Conservation (phyloP, 345 rosid species). For the Eucalyptus erythrocorys region DNA sequence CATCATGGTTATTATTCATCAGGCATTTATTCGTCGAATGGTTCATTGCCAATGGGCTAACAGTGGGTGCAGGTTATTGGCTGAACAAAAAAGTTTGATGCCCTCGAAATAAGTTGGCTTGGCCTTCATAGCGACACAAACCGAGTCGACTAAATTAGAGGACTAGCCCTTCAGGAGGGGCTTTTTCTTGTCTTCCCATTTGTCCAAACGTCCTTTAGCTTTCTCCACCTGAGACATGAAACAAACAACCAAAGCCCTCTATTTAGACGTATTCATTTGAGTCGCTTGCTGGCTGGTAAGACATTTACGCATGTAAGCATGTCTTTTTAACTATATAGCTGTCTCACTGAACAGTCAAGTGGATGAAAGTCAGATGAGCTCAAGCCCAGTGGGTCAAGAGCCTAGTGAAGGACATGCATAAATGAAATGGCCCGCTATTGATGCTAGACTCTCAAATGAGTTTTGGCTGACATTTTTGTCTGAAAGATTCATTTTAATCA, state of each 20-base stretch:
- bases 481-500: background rate
- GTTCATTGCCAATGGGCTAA: background rate
- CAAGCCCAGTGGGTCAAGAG: background rate
- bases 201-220: conserved; percentile 37
- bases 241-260: background rate
- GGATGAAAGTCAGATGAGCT: background rate
- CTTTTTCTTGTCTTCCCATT: conserved; percentile 54
- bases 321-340: background rate
- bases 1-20: background rate
- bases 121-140: background rate
- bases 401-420: background rate
- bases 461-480: background rate
- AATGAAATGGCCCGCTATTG: background rate
- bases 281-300: background rate
- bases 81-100: background rate
- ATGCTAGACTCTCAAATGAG: background rate
- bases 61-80: background rate
- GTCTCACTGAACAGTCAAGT: background rate
- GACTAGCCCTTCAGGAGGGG: background rate
- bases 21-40: background rate
- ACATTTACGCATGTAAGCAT: background rate
- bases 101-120: background rate
- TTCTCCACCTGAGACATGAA: conserved; percentile 44
- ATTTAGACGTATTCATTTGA: background rate
- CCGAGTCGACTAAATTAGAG: background rate